A percentile compares a stretch with the other conserved stretches of the same genome.
Evolutionary conservation across 495 filamentous ascomycete species (phyloP).

Genomic region (Penicillium flavigenum): DNA sequence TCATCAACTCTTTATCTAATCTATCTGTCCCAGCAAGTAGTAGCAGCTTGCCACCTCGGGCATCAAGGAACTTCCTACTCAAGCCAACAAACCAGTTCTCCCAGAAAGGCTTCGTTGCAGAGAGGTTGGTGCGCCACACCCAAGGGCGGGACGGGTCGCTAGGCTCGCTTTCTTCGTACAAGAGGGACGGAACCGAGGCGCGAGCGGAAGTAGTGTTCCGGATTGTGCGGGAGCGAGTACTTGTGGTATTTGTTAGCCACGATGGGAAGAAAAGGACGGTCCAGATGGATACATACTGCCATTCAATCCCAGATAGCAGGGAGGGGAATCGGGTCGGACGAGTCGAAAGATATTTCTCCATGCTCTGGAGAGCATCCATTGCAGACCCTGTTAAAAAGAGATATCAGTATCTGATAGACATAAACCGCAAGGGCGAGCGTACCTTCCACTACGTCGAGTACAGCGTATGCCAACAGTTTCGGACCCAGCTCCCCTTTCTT

Average conservation of each 20-base stretch:
- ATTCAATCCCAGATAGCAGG: conserved; percentile 78
- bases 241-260: conserved; percentile 30
- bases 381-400: conserved; percentile 52
- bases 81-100: conserved; percentile 88
- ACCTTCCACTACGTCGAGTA: conserved; percentile 94
- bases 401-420: conserved; percentile 1
- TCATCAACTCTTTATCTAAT: conserved; percentile 91
- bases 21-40: conserved; percentile 92
- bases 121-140: conserved; percentile 85
- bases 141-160: conserved; percentile 50
- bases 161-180: conserved; percentile 49
- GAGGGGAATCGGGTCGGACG: conserved; percentile 77
- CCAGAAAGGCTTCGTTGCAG: conserved; percentile 87
- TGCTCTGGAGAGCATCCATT: conserved; percentile 91
- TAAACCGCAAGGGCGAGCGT: conserved; percentile 26
- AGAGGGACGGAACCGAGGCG: conserved; percentile 81
- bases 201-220: conserved; percentile 77
- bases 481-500: conserved; percentile 61
- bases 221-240: conserved; percentile 81
- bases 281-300: conserved; percentile 62
- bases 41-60: conserved; percentile 82
- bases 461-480: conserved; percentile 78
- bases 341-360: conserved; percentile 85
- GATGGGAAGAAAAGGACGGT: not conserved
- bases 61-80: conserved; percentile 82